phyloP scores from a whole-genome alignment of 805 yeast genomes.

The Schwanniomyces vanrijiae region DNA sequence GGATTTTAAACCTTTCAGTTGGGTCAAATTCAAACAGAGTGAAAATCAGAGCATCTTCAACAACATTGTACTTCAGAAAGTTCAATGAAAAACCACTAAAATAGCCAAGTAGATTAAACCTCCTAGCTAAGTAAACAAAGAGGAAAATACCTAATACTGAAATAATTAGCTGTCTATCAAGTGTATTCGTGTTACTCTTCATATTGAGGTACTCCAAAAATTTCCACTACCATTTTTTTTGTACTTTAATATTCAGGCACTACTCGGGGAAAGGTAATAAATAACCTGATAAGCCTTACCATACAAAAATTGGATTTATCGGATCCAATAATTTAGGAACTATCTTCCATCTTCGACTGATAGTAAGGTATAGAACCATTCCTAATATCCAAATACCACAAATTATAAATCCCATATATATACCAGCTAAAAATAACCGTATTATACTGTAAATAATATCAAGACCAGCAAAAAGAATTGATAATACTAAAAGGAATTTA shows the following conservation, averaged over 20 bases:
- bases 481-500: background rate
- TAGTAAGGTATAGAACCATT: background rate
- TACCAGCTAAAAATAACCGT: constrained; percentile 13
- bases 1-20: constrained; percentile 25
- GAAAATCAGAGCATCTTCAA: constrained; percentile 9
- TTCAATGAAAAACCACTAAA: background rate
- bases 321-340: constrained; percentile 9
- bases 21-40: constrained; percentile 25
- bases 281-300: constrained; percentile 8
- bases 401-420: constrained; percentile 10
- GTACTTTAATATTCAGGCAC: background rate
- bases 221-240: background rate
- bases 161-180: background rate
- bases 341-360: constrained; percentile 1
- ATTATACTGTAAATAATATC: constrained; percentile 18
- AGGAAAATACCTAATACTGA: background rate
- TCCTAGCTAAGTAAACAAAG: background rate
- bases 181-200: background rate
- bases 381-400: constrained; percentile 9
- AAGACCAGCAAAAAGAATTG: constrained; percentile 5
- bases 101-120: background rate
- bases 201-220: background rate
- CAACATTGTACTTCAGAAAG: too few relatives aligned
- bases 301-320: constrained; percentile 13
- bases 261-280: background rate